Evolutionary conservation across 2,329 filamentous ascomycete species (phyloP).

Genomic region (Penicillium sp.): DNA sequence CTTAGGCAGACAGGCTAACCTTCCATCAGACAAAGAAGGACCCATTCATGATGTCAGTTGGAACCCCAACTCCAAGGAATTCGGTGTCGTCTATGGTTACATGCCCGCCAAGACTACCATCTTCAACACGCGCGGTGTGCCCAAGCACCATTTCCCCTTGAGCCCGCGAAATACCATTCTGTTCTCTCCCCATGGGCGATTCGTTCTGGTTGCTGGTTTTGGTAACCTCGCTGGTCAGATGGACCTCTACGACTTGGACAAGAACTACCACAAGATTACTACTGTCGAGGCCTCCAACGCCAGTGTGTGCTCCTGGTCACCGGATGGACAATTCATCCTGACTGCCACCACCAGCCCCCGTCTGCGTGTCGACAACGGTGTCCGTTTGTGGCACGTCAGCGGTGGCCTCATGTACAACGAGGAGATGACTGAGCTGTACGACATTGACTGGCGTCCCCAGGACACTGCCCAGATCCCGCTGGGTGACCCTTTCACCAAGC

Average conservation of each 20-base stretch:
- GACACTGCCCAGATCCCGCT: conserved; percentile 59
- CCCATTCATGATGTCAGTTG: conserved; percentile 98
- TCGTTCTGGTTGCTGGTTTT: conserved; percentile 91
- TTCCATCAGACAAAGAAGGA: conserved; percentile 77
- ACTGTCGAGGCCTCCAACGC: conserved; percentile 96
- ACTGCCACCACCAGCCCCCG: conserved; percentile 97
- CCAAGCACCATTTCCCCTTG: conserved; percentile 81
- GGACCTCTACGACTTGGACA: conserved; percentile 94
- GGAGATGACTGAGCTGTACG: conserved; percentile 92
- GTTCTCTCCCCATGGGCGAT: conserved; percentile 91
- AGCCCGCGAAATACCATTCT: conserved; percentile 90
- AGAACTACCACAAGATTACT: conserved; percentile 86
- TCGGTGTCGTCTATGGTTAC: conserved; percentile 95
- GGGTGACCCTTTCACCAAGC: conserved; percentile 69
- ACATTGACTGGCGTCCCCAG: conserved; percentile 83
- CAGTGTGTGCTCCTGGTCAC: conserved; percentile 95
- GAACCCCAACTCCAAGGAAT: conserved; percentile 97
- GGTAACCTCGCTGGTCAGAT: conserved; percentile 97
- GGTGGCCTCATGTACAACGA: conserved; percentile 91
- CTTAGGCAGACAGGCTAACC: conserved; percentile 9
- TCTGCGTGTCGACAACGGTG: conserved; percentile 91
- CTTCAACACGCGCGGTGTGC: conserved; percentile 84
- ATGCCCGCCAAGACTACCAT: conserved; percentile 99
- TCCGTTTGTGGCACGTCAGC: conserved; percentile 91
- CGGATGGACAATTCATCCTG: conserved; percentile 91